Evolutionary conservation across 2,329 filamentous ascomycete species (phyloP), one percentile per base, ranked within the genome.

Genomic region (Talaromyces atroroseus): DNA sequence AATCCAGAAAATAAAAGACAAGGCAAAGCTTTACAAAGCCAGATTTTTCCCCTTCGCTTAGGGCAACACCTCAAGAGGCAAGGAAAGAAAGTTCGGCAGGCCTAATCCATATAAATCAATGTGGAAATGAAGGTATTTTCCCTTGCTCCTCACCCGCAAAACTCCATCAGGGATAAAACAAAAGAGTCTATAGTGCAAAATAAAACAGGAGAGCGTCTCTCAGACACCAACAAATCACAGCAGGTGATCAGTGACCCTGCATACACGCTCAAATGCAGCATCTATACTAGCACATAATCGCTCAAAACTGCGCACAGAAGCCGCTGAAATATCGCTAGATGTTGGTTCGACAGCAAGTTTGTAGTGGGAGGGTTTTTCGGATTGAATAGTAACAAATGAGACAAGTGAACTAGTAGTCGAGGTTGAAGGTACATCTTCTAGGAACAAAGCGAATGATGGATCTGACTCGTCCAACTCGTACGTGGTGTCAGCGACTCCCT

Each of bases 291-390:
- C 59, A 59, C 72, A 74, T 20, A 76, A 62, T 14, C 64, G 62
- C 58, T 68, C 65, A 58, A 77, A 71, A 3, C 66, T 68, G 51
- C 59, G 65, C 58, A 68, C 61, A n/a, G 66, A 62, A 12, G 63
- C 61, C 24, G 64, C 60, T 47, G 60, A 63, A 14, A 64, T 57
- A 10, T 69, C 65, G 18, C 55, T 59, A 11, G 63, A 57, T 16
- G 53, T 58, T 7, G 63, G 36, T 42, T 68, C 77, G 55, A 88
- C 80, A 29, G 88, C 75, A n/a, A 91, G 78, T 62, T 88, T 82
- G 64, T 82, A 83, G 49, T 82, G 79, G 14, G 82, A 75, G 2
- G 80, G 73, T 78, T 92, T 92, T 63, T 88, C 85, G 1, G 81
- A 68, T 59, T 80, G 76, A 58, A 88, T 74, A 38, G 80, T 80